Conservation (phyloP, 129 eudicot genomes). For the Arctium lappa region DNA sequence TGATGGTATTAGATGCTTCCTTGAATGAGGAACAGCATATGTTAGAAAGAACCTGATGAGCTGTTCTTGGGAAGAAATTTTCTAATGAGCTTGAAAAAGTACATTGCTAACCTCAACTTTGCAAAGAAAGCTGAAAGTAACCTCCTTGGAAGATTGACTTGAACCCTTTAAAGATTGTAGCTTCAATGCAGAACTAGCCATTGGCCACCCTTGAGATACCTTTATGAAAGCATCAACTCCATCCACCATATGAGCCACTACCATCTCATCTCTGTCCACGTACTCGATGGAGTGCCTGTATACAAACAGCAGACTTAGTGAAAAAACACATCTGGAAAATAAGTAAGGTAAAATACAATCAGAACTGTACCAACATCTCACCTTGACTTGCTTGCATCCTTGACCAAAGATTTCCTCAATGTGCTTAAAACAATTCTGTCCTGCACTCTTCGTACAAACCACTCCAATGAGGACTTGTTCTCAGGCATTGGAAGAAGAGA, state of each 20-base stretch:
- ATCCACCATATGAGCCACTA: constrained; percentile 77
- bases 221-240: constrained; percentile 86
- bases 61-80: background rate
- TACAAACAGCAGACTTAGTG: background rate
- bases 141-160: constrained; percentile 56
- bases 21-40: constrained; percentile 2
- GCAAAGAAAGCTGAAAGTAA: constrained; percentile 77
- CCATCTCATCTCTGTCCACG: constrained; percentile 70
- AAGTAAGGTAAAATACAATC: background rate
- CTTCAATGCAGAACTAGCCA: constrained; percentile 42
- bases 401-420: constrained; percentile 59
- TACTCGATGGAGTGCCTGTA: constrained; percentile 77
- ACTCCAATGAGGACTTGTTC: constrained; percentile 57
- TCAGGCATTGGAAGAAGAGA: constrained; percentile 36
- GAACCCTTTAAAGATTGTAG: constrained; percentile 65
- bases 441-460: constrained; percentile 74
- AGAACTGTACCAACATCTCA: constrained; percentile 21
- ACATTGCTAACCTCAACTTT: constrained; percentile 68
- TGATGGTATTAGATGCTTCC: background rate
- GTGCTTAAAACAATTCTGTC: constrained; percentile 62
- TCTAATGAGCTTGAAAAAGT: background rate
- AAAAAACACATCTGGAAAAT: background rate
- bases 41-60: background rate
- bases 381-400: constrained; percentile 80
- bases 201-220: constrained; percentile 85